These are phyloP conservation scores for Gracilaria caudata DNA, from an alignment of 23 red algal species.

Conservation along the genomic window DNA sequence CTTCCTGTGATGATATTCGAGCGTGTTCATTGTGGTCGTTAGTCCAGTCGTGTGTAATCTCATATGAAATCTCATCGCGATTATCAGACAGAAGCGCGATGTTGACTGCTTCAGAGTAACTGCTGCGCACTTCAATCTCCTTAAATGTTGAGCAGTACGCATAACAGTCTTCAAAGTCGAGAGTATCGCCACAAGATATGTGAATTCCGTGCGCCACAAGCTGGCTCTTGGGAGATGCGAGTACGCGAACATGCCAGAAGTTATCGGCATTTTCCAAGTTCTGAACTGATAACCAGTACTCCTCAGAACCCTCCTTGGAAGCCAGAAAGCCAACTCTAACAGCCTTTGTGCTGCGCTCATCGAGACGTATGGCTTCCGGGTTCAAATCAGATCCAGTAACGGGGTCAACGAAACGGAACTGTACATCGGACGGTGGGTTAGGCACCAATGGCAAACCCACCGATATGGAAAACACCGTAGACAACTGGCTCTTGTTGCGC, in stretches of 20 bases:
- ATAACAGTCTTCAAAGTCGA: slow-evolving; percentile 41
- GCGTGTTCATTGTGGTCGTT: not conserved
- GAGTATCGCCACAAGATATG: slow-evolving; percentile 22
- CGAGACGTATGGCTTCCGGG: not conserved
- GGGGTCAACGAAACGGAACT: slow-evolving; percentile 12
- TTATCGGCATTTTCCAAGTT: slow-evolving; percentile 24
- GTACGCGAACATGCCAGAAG: slow-evolving; percentile 20
- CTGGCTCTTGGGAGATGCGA: not conserved
- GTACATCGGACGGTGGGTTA: not conserved
- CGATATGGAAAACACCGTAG: slow-evolving; percentile 32
- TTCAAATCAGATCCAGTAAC: not conserved
- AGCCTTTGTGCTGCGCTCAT: not conserved
- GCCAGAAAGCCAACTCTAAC: slow-evolving; percentile 25
- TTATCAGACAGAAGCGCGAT: slow-evolving; percentile 8
- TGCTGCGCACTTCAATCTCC: slow-evolving; percentile 12
- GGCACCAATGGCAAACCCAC: slow-evolving; percentile 7
- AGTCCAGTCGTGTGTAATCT: slow-evolving; percentile 4
- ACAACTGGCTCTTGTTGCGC: slow-evolving; percentile 7
- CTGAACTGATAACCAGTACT: slow-evolving; percentile 31
- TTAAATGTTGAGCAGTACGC: not conserved
- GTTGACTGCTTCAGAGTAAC: slow-evolving; percentile 1
- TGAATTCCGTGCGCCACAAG: slow-evolving; percentile 14
- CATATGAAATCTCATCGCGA: slow-evolving; percentile 18
- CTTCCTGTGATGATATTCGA: not conserved
- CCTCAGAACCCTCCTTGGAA: slow-evolving; percentile 7